Base-by-base conservation (phyloP, 1,284 basidiomycete genomes). In the Phenoliferia sp. region DNA sequence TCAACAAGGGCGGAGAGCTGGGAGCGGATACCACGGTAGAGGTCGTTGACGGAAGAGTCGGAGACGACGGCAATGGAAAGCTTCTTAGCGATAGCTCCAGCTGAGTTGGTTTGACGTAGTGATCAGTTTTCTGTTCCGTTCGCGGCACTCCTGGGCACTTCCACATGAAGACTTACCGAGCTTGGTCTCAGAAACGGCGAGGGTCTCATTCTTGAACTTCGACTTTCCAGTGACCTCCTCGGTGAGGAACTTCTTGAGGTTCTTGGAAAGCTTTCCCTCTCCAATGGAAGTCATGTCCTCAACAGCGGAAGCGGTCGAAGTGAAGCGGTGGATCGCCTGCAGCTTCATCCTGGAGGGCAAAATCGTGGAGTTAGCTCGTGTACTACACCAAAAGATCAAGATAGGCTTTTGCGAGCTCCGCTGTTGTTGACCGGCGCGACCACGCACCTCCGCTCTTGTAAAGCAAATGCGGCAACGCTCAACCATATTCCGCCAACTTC, bases 251-350 rank as follows among this genome's bases (percentile, higher is more conserved):
- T 95, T 88, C 82, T 95, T 95, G 74, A 98, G 83, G 7, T 88
- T 87, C 80, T 96, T 96, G 63, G 91, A 91, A 61, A 98, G 80
- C 82, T 96, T 94, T 72, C 94, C 94, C 63, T 90, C 89, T 78
- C 95, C 92, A 59, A 98, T 82, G 17, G 94, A 88, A 35, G 92
- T 91, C 75, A 98, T 88, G 79, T 98, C 95, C 81, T 98, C 94
- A n/a, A 99, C 95, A n/a, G 96, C 95, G 29, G 89, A 88, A 33
- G 92, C 96, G 15, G 95, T 98, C 59, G 93, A 95, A 44, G 90
- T 90, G 81, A 99, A 99, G 64, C 93, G 90, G 82, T 99, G 95
- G 66, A 99, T 85, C 54, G 93, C 92, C 79, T 95, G 92, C 67
- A 99, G 83, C 82, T 97, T 96, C 70, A 97, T 83, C 61, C 94